These are phyloP conservation scores for Santalum album DNA, from an alignment of 164 flowering plant species.

Conservation along the genomic window DNA sequence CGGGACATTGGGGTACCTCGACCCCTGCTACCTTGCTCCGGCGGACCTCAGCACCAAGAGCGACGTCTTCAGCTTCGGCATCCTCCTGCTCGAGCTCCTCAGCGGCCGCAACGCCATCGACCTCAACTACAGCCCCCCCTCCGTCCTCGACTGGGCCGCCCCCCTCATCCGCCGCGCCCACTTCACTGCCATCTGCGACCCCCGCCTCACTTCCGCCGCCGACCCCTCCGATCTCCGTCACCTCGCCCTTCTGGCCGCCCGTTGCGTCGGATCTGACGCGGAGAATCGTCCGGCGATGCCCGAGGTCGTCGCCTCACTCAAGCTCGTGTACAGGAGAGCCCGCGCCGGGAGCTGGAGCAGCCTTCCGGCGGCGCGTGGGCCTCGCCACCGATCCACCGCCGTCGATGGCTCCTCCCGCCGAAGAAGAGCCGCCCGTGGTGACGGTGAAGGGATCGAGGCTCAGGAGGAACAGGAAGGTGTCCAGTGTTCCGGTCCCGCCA, in stretches of 20 bases:
- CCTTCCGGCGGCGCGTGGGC: constrained; percentile 30
- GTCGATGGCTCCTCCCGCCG: too few relatives aligned
- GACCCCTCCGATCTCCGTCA: constrained; percentile 11
- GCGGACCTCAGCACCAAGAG: constrained; percentile 51
- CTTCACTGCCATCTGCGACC: constrained; percentile 34
- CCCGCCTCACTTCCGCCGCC: constrained; percentile 36
- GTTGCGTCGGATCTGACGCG: constrained; percentile 50
- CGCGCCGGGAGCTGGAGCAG: constrained; percentile 36
- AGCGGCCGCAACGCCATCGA: constrained; percentile 83
- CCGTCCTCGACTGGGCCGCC: constrained; percentile 76
- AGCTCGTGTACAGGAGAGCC: constrained; percentile 22
- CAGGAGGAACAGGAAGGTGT: constrained; percentile 50
- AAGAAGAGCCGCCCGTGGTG: constrained; percentile 8
- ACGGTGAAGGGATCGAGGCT: too few relatives aligned
- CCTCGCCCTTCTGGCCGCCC: constrained; percentile 46
- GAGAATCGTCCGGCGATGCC: constrained; percentile 67
- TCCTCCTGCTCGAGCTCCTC: constrained; percentile 53
- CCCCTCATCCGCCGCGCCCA: constrained; percentile 49
- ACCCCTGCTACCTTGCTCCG: constrained; percentile 62
- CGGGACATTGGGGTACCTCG: constrained; percentile 76
- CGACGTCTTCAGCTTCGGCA: constrained; percentile 78
- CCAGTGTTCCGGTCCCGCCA: constrained; percentile 26
- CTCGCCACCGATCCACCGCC: constrained; percentile 14
- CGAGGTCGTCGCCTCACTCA: constrained; percentile 56
- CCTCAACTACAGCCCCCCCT: constrained; percentile 68